Percentiles rank a stretch among this genome's conserved stretches.
Conservation (phyloP, 768 basidiomycete species). For the Chlorophyllum brunneum region DNA sequence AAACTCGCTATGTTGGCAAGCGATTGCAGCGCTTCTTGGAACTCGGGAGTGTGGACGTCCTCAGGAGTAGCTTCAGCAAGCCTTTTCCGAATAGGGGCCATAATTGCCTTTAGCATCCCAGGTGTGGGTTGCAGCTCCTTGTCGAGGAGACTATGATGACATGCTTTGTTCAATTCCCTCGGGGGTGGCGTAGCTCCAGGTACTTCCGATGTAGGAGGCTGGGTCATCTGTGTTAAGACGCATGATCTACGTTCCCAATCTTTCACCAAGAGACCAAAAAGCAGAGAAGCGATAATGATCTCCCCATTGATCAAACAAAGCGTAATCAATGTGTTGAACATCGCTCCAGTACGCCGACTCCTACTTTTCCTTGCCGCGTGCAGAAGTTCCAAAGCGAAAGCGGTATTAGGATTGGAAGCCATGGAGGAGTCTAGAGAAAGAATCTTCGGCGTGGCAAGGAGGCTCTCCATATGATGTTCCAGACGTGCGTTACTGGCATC, state of each 20-base stretch:
- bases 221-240: background rate
- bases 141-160: background rate
- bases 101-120: background rate
- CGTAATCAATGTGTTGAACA: conserved; percentile 58
- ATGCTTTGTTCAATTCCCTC: conserved; percentile 17
- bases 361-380: conserved; percentile 48
- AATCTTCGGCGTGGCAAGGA: conserved; percentile 14
- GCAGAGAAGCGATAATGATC: conserved; percentile 68
- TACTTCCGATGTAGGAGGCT: background rate
- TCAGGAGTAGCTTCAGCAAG: conserved; percentile 14
- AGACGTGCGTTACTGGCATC: conserved; percentile 16
- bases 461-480: conserved; percentile 14
- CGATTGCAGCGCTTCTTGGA: conserved; percentile 50
- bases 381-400: conserved; percentile 52
- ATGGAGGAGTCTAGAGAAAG: conserved; percentile 30
- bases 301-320: conserved; percentile 75
- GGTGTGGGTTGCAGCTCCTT: background rate
- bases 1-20: conserved; percentile 54
- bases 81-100: background rate
- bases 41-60: conserved; percentile 26
- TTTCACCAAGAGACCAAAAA: conserved; percentile 62
- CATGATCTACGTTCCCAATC: conserved; percentile 45
- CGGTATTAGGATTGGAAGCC: conserved; percentile 36
- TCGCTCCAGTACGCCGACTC: conserved; percentile 50
- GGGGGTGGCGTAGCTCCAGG: background rate